A percentile compares a stretch with the other conserved stretches of the same genome.
Evolutionary conservation across 345 rosid species (phyloP).

Genomic region (Kandelia obovata): DNA sequence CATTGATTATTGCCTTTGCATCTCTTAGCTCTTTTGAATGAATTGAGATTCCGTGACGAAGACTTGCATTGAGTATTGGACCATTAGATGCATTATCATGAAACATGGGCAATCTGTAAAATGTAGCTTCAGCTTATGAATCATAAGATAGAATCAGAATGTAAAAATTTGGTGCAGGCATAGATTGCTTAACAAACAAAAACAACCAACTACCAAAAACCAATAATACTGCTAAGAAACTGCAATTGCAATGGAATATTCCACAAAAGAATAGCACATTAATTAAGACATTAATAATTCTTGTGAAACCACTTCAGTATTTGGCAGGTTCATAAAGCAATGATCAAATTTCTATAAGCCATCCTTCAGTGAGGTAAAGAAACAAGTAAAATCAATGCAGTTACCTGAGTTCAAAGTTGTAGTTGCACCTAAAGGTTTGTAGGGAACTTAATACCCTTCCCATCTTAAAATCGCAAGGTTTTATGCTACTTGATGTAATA

Average conservation of each 20-base stretch:
- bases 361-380: neutral
- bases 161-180: neutral
- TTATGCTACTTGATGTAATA: conserved; percentile 61
- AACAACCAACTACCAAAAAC: neutral
- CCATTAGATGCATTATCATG: conserved; percentile 33
- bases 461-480: conserved; percentile 88
- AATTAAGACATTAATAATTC: neutral
- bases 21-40: conserved; percentile 58
- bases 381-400: neutral
- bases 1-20: conserved; percentile 78
- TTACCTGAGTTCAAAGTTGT: conserved; percentile 76
- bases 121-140: conserved; percentile 2
- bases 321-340: too few species aligned
- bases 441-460: conserved; percentile 72
- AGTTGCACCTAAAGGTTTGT: conserved; percentile 67
- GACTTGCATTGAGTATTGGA: conserved; percentile 46
- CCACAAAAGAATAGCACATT: neutral
- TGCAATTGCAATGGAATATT: conserved; percentile 4
- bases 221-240: neutral
- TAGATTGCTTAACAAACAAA: neutral
- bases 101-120: conserved; percentile 58
- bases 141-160: conserved; percentile 3
- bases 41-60: conserved; percentile 54
- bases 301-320: neutral
- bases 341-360: too few species aligned